Base-by-base conservation (phyloP, 495 filamentous ascomycete species). In the Aspergillus wentii region DNA sequence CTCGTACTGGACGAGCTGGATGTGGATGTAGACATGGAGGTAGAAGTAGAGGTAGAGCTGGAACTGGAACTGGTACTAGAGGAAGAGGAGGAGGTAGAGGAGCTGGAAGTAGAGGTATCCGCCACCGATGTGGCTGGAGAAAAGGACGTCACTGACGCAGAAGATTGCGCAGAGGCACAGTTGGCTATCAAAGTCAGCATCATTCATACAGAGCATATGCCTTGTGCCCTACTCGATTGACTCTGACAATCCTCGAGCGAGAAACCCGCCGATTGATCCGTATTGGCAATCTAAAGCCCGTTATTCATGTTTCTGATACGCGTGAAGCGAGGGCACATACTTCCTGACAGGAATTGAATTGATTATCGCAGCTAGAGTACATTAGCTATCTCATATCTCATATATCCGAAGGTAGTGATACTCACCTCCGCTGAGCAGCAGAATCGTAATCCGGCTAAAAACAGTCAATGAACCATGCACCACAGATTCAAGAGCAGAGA, bases 381-480 rank as follows among this genome's bases (percentile, higher is more conserved):
- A 22, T 21, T 17, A n/a, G n/a, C n/a, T n/a, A n/a, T n/a, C n/a
- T n/a, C n/a, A n/a, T n/a, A n/a, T n/a, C n/a, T n/a, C n/a, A n/a
- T n/a, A n/a, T n/a, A n/a, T n/a, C n/a, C n/a, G n/a, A n/a, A n/a
- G n/a, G n/a, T n/a, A n/a, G n/a, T n/a, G n/a, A n/a, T n/a, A n/a
- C n/a, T n/a, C n/a, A 56, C 52, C 52, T 56, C 36, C 52, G 41
- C 23, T 46, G 40, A 3, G 38, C 48, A n/a, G 71, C 69, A 14
- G 54, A 51, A n/a, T 42, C 18, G 53, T 67, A 71, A 34, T 64
- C 57, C 29, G 43, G 36, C 70, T 74, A 25, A 27, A 42, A 26
- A 14, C 13, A 43, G 17, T 6, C 14, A 8, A 32, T 21, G 30
- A 28, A 11, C 15, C 33, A 19, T 10, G 18, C 9, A 32, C 8